phyloP scores from a whole-genome alignment of 345 rosid species.

The Aegle marmelos region DNA sequence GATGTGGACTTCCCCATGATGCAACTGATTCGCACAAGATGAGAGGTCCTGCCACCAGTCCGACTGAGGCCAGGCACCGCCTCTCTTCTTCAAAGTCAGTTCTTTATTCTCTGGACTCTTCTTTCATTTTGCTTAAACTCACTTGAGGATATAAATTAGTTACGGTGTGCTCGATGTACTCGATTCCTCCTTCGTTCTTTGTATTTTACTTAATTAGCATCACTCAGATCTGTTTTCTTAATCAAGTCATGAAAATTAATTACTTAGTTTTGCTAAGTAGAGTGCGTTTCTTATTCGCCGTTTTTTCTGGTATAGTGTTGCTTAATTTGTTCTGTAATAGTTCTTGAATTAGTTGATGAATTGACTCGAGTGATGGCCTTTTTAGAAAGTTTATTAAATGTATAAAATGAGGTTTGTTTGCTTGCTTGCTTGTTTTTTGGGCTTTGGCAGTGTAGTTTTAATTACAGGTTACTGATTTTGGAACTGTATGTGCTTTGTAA shows the following conservation, averaged over 20 bases:
- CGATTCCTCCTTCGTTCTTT: background rate
- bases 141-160: background rate
- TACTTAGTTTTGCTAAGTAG: background rate
- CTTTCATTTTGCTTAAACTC: background rate
- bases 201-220: background rate
- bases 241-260: background rate
- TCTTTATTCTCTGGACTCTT: background rate
- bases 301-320: background rate
- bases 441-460: background rate
- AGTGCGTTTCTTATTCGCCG: background rate
- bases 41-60: conserved; percentile 13
- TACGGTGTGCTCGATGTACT: background rate
- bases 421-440: no score
- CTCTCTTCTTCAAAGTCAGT: conserved; percentile 2
- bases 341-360: background rate
- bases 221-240: background rate
- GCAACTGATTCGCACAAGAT: conserved; percentile 5
- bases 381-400: background rate
- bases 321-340: background rate
- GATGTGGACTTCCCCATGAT: conserved; percentile 5
- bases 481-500: background rate
- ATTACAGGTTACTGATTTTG: background rate
- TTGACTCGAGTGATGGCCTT: background rate
- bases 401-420: background rate
- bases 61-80: conserved; percentile 11